Evolutionary conservation across 202 grass and related monocot species (phyloP).

Genomic region (Zizania palustris): DNA sequence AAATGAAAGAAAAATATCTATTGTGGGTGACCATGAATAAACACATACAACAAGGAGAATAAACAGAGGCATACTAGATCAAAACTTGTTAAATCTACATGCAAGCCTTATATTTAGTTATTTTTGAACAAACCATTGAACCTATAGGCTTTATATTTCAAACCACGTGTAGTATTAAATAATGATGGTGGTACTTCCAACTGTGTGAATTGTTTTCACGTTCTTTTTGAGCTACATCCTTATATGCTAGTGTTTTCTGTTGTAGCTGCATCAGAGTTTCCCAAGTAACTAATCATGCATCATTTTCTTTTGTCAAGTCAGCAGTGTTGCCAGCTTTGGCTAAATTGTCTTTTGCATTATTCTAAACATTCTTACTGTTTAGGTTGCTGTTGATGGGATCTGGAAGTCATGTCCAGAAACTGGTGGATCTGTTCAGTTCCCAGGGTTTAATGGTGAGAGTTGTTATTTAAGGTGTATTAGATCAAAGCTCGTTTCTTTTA

Average conservation of each 20-base stretch:
- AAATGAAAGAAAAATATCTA: not conserved
- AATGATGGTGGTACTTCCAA: not conserved
- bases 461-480: slow-evolving; percentile 27
- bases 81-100: not conserved
- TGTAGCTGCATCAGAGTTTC: not conserved
- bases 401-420: slow-evolving; percentile 86
- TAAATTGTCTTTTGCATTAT: slow-evolving; percentile 11
- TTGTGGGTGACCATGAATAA: not conserved
- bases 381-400: slow-evolving; percentile 97
- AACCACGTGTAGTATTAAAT: not conserved
- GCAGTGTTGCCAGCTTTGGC: slow-evolving; percentile 2
- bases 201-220: not conserved
- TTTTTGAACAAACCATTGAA: not conserved
- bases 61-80: not conserved
- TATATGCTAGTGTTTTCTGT: not conserved
- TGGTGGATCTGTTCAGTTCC: slow-evolving; percentile 93
- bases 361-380: slow-evolving; percentile 19
- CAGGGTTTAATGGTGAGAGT: slow-evolving; percentile 86
- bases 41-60: not conserved
- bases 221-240: not conserved
- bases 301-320: not conserved
- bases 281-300: not conserved
- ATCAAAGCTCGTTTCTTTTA: slow-evolving; percentile 4
- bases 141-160: not conserved
- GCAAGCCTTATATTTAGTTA: not conserved